Evolutionary conservation across 768 basidiomycete genomes (phyloP), one percentile per base, ranked within the genome.

Genomic region (Tephrocybe sp.): DNA sequence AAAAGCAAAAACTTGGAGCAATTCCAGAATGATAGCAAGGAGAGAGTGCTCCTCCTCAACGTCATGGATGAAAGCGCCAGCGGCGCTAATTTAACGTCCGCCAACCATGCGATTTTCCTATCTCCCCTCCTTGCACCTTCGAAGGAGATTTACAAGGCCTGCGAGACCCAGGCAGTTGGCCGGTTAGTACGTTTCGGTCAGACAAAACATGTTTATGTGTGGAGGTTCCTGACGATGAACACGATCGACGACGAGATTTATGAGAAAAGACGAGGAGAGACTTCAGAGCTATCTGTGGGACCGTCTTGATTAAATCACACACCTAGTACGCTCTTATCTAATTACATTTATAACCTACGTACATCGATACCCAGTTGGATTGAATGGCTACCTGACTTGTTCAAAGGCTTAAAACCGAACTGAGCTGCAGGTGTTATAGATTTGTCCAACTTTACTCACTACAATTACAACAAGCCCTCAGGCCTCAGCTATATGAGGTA

Each of bases 41-140:
- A 89, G 58, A 81, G 86, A 26, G 92, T 94, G 13, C 74, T 98
- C 38, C 75, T 98, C 46, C 71, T 98, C 53, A 92, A 92, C 58
- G 89, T 96, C 54, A 93, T 90, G 83, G 92, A 96, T 67, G 92
- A 95, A 68, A 93, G 90, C 53, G 90, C 92, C n/a, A 90, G 89
- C 51, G 92, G 92, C 36, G 89, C 89, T 56, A 98, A 98, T 65
- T 70, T 98, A 63, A 97, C 94, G 3, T 84, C 82, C 28, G 95
- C 95, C 16, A 98, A 94, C 68, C 92, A 95, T 62, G 94, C 92
- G 30, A 87, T 97, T 64, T 98, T 98, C 77, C 74, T 98, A 47
- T 94, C 92, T 9, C 95, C 95, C 8, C 77, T 98, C 31, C 86
- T 95, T 30, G 84, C 92, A 0, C 79, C 80, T 9, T 81, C 84